phyloP scores from a whole-genome alignment of 768 basidiomycete species.

The Rhizopogon vesiculosus region DNA sequence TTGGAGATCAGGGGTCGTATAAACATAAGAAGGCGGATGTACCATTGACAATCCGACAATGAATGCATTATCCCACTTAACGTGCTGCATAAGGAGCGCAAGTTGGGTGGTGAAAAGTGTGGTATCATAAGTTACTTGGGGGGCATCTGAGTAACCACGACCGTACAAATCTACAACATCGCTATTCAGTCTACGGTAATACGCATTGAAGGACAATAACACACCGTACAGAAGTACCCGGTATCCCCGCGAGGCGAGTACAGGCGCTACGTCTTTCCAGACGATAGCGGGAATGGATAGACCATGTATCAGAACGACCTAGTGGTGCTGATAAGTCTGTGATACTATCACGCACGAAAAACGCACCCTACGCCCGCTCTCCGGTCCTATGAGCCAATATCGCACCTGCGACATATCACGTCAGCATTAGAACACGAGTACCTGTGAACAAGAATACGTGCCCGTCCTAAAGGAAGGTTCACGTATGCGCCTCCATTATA shows the following conservation, averaged over 20 bases:
- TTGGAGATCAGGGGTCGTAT: neutral
- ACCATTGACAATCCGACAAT: slow-evolving; percentile 79
- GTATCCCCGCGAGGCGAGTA: slow-evolving; percentile 57
- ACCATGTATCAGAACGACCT: slow-evolving; percentile 78
- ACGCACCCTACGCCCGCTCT: slow-evolving; percentile 59
- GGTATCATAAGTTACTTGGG: slow-evolving; percentile 61
- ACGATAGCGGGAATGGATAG: slow-evolving; percentile 73
- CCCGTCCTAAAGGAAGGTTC: slow-evolving; percentile 59
- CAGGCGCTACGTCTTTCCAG: slow-evolving; percentile 72
- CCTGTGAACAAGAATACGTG: slow-evolving; percentile 25
- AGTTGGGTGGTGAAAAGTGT: slow-evolving; percentile 70
- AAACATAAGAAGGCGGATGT: neutral
- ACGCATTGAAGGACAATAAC: slow-evolving; percentile 6
- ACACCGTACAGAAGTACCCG: slow-evolving; percentile 74
- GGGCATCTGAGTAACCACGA: slow-evolving; percentile 80
- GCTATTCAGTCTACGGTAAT: slow-evolving; percentile 1
- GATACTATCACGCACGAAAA: neutral
- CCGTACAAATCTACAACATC: slow-evolving; percentile 65
- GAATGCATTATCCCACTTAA: slow-evolving; percentile 64
- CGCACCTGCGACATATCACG: slow-evolving; percentile 40
- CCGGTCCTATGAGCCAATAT: slow-evolving; percentile 77
- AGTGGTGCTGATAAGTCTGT: slow-evolving; percentile 1
- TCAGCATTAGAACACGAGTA: neutral
- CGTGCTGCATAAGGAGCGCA: slow-evolving; percentile 77
- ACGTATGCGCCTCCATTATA: slow-evolving; percentile 60